A percentile compares a stretch with the other conserved stretches of the same genome.
phyloP scores from a whole-genome alignment of 805 yeast species.

The Hanseniaspora singularis region DNA sequence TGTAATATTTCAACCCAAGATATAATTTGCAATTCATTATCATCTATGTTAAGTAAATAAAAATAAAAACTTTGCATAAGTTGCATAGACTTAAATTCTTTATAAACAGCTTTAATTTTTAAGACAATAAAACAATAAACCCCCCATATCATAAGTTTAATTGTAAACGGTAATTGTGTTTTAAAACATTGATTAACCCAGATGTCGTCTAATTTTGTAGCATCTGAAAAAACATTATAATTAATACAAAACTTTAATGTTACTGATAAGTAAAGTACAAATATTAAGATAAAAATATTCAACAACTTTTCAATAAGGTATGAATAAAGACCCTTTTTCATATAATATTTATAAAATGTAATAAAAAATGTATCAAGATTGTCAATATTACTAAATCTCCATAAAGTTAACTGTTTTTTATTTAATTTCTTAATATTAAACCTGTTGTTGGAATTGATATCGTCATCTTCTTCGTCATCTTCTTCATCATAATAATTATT shows the following conservation, averaged over 20 bases:
- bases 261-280: slow-evolving; percentile 67
- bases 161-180: slow-evolving; percentile 36
- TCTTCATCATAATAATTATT: too few relatives aligned
- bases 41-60: slow-evolving; percentile 56
- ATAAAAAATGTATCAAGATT: slow-evolving; percentile 77
- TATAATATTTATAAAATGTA: slow-evolving; percentile 72
- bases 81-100: slow-evolving; percentile 52
- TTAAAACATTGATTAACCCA: slow-evolving; percentile 30
- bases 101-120: slow-evolving; percentile 43
- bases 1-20: slow-evolving; percentile 83
- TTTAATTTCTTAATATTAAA: slow-evolving; percentile 35
- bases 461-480: slow-evolving; percentile 19
- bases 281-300: slow-evolving; percentile 62
- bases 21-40: slow-evolving; percentile 79
- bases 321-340: slow-evolving; percentile 74
- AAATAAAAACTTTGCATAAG: slow-evolving; percentile 71
- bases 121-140: slow-evolving; percentile 44
- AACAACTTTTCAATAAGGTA: slow-evolving; percentile 54
- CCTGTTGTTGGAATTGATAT: slow-evolving; percentile 24
- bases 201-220: slow-evolving; percentile 29
- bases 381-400: slow-evolving; percentile 94
- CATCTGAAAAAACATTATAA: slow-evolving; percentile 35
- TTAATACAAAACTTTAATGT: slow-evolving; percentile 77
- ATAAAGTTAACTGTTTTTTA: slow-evolving; percentile 66
- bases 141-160: slow-evolving; percentile 52